Evolutionary conservation across 257 asterid genomes (phyloP).

Genomic region (Hygrophila difformis): DNA sequence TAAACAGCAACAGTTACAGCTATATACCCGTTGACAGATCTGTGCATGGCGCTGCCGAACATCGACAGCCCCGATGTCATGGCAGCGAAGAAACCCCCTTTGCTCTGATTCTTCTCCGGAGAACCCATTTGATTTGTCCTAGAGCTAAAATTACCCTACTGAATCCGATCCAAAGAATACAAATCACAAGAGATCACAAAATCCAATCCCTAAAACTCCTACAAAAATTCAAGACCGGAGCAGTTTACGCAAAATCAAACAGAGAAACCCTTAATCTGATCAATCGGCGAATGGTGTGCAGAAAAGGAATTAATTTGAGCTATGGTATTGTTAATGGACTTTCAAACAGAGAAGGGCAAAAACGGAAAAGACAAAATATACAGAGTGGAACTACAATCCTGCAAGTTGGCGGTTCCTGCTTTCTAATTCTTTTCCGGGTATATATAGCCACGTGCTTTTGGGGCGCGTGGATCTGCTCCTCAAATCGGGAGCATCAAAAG

Average conservation of each 20-base stretch:
- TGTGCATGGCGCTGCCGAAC: constrained; percentile 53
- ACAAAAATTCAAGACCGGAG: constrained; percentile 1
- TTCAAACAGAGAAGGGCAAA: no score
- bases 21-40: constrained; percentile 75
- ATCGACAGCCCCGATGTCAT: constrained; percentile 53
- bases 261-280: constrained; percentile 28
- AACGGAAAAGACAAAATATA: no score
- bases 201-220: constrained; percentile 9
- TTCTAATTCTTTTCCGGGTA: no score
- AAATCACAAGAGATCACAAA: constrained; percentile 2
- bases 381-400: no score
- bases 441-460: no score
- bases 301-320: no score
- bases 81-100: constrained; percentile 66
- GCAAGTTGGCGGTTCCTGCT: no score
- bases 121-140: constrained; percentile 28
- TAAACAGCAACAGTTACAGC: neutral
- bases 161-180: constrained; percentile 3
- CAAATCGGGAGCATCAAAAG: no score
- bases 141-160: constrained; percentile 10
- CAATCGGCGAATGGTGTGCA: neutral
- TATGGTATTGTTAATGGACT: no score
- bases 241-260: neutral
- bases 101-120: constrained; percentile 37
- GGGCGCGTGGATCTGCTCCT: no score